Evolutionary conservation across 129 eudicot species (phyloP), one percentile per base, ranked within the genome.

Genomic region (Gnaphalium uliginosum): DNA sequence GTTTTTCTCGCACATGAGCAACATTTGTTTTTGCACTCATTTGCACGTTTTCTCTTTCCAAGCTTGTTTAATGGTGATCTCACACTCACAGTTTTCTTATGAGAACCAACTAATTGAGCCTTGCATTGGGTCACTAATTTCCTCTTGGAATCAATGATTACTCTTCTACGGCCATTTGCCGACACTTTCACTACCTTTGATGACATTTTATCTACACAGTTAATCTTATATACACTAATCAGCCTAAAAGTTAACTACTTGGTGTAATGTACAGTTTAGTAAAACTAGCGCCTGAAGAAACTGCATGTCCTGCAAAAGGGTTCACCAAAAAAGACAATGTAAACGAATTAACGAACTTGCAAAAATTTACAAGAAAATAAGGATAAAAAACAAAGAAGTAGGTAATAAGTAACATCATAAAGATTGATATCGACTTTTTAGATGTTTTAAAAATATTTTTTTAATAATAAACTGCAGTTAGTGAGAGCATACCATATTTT

Each of bases 41-140:
- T 83, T 51, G 86, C 68, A 68, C 88, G 87, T 85, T 90, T 90
- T 61, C 96, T 87, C 71, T 93, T 93, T 50, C 85, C 81, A 19
- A 80, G 77, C 67, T 82, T 85, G 71, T 78, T 82, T 58, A 70
- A 53, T 65, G 91, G 18, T 7, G 86, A 41, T 62, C 58, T 83
- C 17, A 68, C 72, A 15, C 88, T 80, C 10, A 73, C 25, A 15
- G 83, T 72, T 76, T 53, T 71, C 69, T 61, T 65, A 59, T 80
- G 66, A 41, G 68, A 77, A 46, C 82, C 82, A 21, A 68, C 58
- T 24, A 66, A 10, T 23, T 66, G 70, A 66, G 81, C 67, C 73
- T 78, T 83, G 73, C 62, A 46, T 24, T 66, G 79, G 21, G 85
- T 82, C 43, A 81, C 81, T 60, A 72, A 51, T 76, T 88, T 90